phyloP scores from a whole-genome alignment of 225 moss, liverwort and hornwort species.

The Climacium dendroides region DNA sequence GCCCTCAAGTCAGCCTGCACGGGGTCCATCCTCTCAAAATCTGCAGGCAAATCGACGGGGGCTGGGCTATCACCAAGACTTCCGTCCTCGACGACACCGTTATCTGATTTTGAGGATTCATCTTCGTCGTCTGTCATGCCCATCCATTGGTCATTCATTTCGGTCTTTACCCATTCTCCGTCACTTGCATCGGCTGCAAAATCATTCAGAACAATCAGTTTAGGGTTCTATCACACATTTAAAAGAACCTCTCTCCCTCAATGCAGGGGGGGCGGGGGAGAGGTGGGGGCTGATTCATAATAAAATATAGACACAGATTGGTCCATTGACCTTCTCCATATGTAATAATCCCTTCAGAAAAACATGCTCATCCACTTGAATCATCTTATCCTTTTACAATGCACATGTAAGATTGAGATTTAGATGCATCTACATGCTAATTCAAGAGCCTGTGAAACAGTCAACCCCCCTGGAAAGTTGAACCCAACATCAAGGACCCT shows the following conservation, averaged over 20 bases:
- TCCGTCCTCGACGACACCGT: background rate
- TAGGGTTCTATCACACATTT: background rate
- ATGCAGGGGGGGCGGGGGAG: too few species aligned
- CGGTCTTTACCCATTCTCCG: constrained; percentile 13
- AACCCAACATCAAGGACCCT: background rate
- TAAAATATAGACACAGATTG: background rate
- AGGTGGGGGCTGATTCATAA: background rate
- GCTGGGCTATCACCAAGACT: background rate
- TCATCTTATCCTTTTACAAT: background rate
- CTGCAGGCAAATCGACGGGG: background rate
- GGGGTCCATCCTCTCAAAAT: background rate
- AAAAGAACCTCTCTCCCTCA: background rate
- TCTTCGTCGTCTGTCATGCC: constrained; percentile 14
- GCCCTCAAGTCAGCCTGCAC: background rate
- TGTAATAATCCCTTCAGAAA: background rate
- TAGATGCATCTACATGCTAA: too few species aligned
- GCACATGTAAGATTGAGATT: background rate
- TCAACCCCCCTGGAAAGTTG: background rate
- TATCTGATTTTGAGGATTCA: constrained; percentile 17
- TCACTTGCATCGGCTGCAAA: constrained; percentile 32
- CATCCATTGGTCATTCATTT: constrained; percentile 13
- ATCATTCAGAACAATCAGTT: background rate
- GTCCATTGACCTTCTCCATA: background rate
- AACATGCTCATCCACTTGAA: background rate
- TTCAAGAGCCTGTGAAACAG: too few species aligned